Conservation (phyloP, 2,329 filamentous ascomycete species). For the Epicoccum sorghinum region DNA sequence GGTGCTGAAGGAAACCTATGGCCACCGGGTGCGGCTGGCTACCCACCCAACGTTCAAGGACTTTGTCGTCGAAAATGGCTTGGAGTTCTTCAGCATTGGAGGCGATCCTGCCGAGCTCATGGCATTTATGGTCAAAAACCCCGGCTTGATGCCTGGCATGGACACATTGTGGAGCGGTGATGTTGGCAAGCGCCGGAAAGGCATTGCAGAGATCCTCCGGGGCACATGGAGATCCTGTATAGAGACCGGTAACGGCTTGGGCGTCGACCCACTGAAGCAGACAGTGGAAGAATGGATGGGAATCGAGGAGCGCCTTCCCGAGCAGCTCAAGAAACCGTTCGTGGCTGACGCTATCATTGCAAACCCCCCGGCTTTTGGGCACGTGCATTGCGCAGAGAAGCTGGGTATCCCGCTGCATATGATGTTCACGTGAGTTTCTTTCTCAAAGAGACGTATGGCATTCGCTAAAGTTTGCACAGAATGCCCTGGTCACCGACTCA, state of each 20-base stretch:
- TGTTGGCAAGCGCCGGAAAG: slow-evolving; percentile 73
- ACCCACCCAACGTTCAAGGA: slow-evolving; percentile 57
- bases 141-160: slow-evolving; percentile 82
- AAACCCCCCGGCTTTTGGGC: slow-evolving; percentile 78
- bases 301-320: slow-evolving; percentile 45
- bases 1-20: slow-evolving; percentile 56
- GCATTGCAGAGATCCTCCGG: slow-evolving; percentile 78
- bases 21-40: slow-evolving; percentile 55
- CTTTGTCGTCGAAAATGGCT: slow-evolving; percentile 56
- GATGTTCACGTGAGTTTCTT: slow-evolving; percentile 72
- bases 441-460: background rate
- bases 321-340: slow-evolving; percentile 63
- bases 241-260: slow-evolving; percentile 72
- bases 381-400: slow-evolving; percentile 77
- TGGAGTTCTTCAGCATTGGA: slow-evolving; percentile 58
- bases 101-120: slow-evolving; percentile 58
- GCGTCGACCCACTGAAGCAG: slow-evolving; percentile 58
- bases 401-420: slow-evolving; percentile 77
- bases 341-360: slow-evolving; percentile 83
- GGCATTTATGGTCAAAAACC: slow-evolving; percentile 91
- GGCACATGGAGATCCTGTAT: slow-evolving; percentile 89
- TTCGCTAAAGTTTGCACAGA: background rate
- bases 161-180: slow-evolving; percentile 78
- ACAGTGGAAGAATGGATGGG: slow-evolving; percentile 59
- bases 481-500: slow-evolving; percentile 92